Percentiles rank a stretch among this genome's conserved stretches.
phyloP scores from a whole-genome alignment of 1,139 yeast genomes.

The Lodderomyces parapsilosis region DNA sequence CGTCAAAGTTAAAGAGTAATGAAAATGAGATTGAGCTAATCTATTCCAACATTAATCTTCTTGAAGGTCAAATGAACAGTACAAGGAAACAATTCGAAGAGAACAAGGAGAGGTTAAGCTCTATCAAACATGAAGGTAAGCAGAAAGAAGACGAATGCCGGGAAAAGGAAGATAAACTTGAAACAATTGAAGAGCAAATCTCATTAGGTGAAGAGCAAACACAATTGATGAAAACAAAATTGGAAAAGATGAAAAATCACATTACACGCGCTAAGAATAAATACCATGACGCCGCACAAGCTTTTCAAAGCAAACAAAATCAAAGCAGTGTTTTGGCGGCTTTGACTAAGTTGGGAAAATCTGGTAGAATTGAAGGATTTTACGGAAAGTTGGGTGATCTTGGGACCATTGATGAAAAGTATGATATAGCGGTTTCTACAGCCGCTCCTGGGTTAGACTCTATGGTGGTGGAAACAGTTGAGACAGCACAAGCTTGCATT shows the following conservation, averaged over 20 bases:
- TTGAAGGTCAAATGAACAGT: conserved; percentile 47
- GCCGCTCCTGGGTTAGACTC: conserved; percentile 92
- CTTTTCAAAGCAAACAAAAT: conserved; percentile 58
- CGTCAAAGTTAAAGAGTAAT: conserved; percentile 61
- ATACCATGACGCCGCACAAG: conserved; percentile 62
- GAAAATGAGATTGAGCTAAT: conserved; percentile 66
- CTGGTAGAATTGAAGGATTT: conserved; percentile 86
- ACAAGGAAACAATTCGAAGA: conserved; percentile 46
- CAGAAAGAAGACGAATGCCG: conserved; percentile 47
- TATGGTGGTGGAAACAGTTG: conserved; percentile 92
- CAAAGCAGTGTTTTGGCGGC: conserved; percentile 74
- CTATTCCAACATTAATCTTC: conserved; percentile 62
- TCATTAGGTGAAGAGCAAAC: conserved; percentile 59
- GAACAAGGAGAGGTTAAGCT: conserved; percentile 46
- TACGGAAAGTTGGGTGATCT: conserved; percentile 89
- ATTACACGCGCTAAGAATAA: conserved; percentile 59
- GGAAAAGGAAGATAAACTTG: conserved; percentile 44
- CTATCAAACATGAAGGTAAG: conserved; percentile 53
- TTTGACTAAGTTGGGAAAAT: conserved; percentile 63
- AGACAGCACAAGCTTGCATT: conserved; percentile 88
- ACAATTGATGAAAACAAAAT: conserved; percentile 42
- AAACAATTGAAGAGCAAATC: conserved; percentile 53
- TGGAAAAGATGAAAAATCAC: conserved; percentile 53
- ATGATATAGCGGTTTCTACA: conserved; percentile 92
- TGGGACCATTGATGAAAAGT: conserved; percentile 82